Base-by-base conservation (phyloP, 1,284 basidiomycete genomes). In the Ganoderma sp. region DNA sequence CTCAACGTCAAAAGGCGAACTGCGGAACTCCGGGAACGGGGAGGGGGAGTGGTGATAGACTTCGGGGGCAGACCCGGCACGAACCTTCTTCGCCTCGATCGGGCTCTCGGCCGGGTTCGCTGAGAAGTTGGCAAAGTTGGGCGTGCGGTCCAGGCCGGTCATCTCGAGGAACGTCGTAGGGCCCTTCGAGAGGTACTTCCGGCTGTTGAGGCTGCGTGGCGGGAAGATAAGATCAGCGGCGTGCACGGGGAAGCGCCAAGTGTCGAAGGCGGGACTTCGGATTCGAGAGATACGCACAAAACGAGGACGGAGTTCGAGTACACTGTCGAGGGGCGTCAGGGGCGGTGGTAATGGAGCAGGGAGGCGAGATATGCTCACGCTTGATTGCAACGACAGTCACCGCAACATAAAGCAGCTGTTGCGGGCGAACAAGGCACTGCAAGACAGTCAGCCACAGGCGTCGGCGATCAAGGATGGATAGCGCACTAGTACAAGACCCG, bases 351-450 rank as follows among this genome's bases (percentile, higher is more conserved):
- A 56, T 56, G 32, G 25, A n/a, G 22, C 22, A 14, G 22, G 10
- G 7, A 45, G 43, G 19, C 43, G 15, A 9, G 28, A 34, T 19
- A 17, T 9, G 14, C 52, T 56, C 25, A 56, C 52, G 19, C 52
- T 56, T 56, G 52, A 56, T 56, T 56, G 52, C 52, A 17, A 56
- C 32, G 25, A 56, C 52, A 34, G 52, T 56, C 28, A 56, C 52
- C 1, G 52, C 52, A 15, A 56, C 52, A 32, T 56, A 56, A 1
- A 56, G 28, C 15, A 56, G 32, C 52, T 56, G 52, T 34, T 56
- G 52, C 2, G 52, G 52, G 7, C 52, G 52, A 28, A 56, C 52
- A 34, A 56, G 52, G 28, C 52, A 56, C 52, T 56, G 28, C 32
- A 34, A 15, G 52, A 17, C 4, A 3, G 52, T 56, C 28, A 56